These are phyloP conservation scores for Botrytis squamosa DNA, from an alignment of 2,329 filamentous ascomycete species.

Conservation along the genomic window DNA sequence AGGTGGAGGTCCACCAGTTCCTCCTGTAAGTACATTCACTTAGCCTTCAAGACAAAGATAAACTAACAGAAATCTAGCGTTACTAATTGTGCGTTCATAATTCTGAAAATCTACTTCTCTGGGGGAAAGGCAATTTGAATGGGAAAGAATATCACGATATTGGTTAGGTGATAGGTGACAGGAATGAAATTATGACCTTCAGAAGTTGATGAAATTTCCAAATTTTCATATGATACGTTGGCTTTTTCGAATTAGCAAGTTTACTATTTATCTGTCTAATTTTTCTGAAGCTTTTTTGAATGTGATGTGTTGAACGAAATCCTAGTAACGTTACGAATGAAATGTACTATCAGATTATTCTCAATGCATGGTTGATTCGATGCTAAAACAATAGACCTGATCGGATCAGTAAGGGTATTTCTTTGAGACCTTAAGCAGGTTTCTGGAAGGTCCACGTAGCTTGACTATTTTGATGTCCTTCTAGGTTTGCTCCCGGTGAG, in stretches of 20 bases:
- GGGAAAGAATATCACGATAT: not conserved
- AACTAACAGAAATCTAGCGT: not conserved
- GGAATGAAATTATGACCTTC: slow-evolving; percentile 3
- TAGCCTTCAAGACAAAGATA: not conserved
- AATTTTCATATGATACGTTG: not conserved
- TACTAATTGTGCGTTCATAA: slow-evolving; percentile 3
- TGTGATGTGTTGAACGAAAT: not conserved
- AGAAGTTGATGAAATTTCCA: not conserved
- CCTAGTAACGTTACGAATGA: not conserved
- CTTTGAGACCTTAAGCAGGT: not conserved
- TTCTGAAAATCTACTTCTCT: not conserved
- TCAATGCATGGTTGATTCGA: not conserved
- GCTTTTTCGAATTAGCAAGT: slow-evolving; percentile 4
- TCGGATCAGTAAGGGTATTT: not conserved
- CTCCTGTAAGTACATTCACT: slow-evolving; percentile 7
- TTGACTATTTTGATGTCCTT: not conserved
- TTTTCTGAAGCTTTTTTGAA: not conserved
- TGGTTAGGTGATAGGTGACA: not conserved
- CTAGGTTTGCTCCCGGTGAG: not conserved
- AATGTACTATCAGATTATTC: not conserved
- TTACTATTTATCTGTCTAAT: not conserved
- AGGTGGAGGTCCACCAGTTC: slow-evolving; percentile 8
- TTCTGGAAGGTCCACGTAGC: not conserved
- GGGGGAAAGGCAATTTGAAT: not conserved
- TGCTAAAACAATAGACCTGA: not conserved